phyloP scores from a whole-genome alignment of 352 stramenopile species.

The Globisporangium nagaii region DNA sequence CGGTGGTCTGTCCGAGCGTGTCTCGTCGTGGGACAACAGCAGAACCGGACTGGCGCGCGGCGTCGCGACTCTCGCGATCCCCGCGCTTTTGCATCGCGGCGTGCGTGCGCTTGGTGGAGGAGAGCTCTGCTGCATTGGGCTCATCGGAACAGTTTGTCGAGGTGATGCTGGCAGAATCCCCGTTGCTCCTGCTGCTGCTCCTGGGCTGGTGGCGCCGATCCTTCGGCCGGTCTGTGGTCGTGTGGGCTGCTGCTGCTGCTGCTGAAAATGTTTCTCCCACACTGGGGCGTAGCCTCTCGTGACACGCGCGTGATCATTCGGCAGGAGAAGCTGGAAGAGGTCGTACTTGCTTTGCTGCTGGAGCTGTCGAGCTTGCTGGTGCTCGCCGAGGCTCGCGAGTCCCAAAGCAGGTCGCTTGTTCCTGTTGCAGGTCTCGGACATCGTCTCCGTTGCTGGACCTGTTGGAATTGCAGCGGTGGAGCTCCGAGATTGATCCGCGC shows the following conservation, averaged over 20 bases:
- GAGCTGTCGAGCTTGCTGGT: neutral
- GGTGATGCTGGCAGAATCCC: neutral
- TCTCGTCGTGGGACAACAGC: no score
- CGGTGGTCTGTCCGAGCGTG: neutral
- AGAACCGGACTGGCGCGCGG: no score
- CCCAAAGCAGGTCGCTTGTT: no score
- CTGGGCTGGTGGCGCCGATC: neutral
- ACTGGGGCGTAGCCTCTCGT: constrained; percentile 22
- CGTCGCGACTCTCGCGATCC: neutral
- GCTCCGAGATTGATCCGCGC: no score
- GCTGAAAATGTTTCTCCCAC: constrained; percentile 28
- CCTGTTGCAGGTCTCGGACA: no score
- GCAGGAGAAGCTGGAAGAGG: constrained; percentile 30
- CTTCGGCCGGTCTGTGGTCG: constrained; percentile 10
- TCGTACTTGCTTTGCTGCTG: constrained; percentile 9
- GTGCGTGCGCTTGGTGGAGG: neutral
- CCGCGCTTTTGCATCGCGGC: constrained; percentile 24
- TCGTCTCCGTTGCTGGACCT: no score
- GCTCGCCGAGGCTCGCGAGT: no score
- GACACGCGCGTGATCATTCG: constrained; percentile 23
- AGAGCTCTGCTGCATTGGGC: neutral
- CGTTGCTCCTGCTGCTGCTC: no score
- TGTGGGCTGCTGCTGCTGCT: constrained; percentile 15
- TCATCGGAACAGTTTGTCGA: neutral
- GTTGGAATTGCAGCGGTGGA: no score